Evolutionary conservation across 2,329 filamentous ascomycete species (phyloP).

Genomic region (Massarina eburnea): DNA sequence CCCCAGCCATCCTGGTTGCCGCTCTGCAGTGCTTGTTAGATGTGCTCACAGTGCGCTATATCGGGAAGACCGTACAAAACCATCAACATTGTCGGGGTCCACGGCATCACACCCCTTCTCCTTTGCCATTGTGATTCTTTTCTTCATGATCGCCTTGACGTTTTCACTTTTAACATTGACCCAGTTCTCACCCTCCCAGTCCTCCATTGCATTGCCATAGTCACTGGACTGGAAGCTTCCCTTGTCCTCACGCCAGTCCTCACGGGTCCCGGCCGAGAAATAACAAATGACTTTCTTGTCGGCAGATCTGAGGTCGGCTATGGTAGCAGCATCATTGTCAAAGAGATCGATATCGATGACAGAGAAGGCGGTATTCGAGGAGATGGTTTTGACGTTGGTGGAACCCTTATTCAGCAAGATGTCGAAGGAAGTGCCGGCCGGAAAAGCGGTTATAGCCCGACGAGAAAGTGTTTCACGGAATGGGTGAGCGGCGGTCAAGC

Average conservation of each 20-base stretch:
- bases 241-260: slow-evolving; percentile 60
- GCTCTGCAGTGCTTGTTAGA: slow-evolving; percentile 9
- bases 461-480: neutral
- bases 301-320: slow-evolving; percentile 49
- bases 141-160: slow-evolving; percentile 65
- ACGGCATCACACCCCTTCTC: slow-evolving; percentile 66
- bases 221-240: slow-evolving; percentile 45
- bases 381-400: slow-evolving; percentile 13
- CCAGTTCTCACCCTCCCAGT: slow-evolving; percentile 69
- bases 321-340: slow-evolving; percentile 46
- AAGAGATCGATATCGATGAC: slow-evolving; percentile 65
- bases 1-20: slow-evolving; percentile 61
- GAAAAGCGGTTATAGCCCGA: slow-evolving; percentile 11
- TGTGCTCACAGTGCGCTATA: neutral
- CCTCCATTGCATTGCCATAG: slow-evolving; percentile 50
- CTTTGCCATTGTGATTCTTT: slow-evolving; percentile 59
- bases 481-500: slow-evolving; percentile 9
- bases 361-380: slow-evolving; percentile 11
- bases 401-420: slow-evolving; percentile 14
- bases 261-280: slow-evolving; percentile 70
- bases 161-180: slow-evolving; percentile 58
- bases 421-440: slow-evolving; percentile 17
- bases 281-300: slow-evolving; percentile 69
- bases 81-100: slow-evolving; percentile 71
- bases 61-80: slow-evolving; percentile 50